phyloP scores from a whole-genome alignment of 1,139 yeast genomes.

The Sugiyamaella novakii region DNA sequence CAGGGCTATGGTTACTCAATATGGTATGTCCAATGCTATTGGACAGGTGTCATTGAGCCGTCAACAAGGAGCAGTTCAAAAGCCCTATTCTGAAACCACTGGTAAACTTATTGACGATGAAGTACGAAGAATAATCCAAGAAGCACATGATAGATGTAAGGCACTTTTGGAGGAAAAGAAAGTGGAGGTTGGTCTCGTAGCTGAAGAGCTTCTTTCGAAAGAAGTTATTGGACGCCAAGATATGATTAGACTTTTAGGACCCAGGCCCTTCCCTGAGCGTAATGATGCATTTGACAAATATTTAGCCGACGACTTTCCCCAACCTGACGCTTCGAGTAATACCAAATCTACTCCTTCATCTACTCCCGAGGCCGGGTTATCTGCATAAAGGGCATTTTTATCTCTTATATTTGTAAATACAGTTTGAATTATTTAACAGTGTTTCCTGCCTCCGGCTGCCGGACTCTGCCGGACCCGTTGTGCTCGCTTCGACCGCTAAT shows the following conservation, averaged over 20 bases:
- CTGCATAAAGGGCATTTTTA: conserved; percentile 4
- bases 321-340: conserved; percentile 6
- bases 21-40: conserved; percentile 86
- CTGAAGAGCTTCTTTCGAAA: conserved; percentile 76
- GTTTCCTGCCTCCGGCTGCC: conserved; percentile 14
- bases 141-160: conserved; percentile 73
- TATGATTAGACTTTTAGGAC: conserved; percentile 83
- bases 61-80: conserved; percentile 51
- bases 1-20: conserved; percentile 83
- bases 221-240: conserved; percentile 91
- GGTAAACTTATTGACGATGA: conserved; percentile 79
- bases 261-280: conserved; percentile 85
- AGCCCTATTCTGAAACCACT: conserved; percentile 90
- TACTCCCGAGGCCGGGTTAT: conserved; percentile 19
- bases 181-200: conserved; percentile 78
- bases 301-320: conserved; percentile 35
- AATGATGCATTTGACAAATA: conserved; percentile 95
- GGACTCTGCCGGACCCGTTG: conserved; percentile 6
- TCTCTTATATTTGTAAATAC: conserved; percentile 6
- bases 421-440: background rate
- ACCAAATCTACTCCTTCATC: conserved; percentile 11
- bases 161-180: conserved; percentile 67
- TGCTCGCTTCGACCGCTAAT: conserved; percentile 1
- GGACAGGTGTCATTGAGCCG: conserved; percentile 80
- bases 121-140: conserved; percentile 76